Evolutionary conservation across 805 yeast genomes (phyloP).

Genomic region (Nakazawaea sp.): DNA sequence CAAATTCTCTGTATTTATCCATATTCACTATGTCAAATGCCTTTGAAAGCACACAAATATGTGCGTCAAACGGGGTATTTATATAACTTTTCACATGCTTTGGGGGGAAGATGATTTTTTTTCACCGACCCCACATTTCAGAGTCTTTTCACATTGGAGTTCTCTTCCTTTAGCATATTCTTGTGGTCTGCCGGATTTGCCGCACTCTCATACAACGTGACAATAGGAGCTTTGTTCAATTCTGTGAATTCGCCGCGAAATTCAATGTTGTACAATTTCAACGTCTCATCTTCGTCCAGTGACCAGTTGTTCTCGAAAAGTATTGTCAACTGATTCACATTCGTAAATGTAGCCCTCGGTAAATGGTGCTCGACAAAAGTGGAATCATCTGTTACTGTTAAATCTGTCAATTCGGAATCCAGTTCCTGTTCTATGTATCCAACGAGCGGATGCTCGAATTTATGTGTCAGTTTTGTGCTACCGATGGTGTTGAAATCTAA

Average conservation of each 20-base stretch:
- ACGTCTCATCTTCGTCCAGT: constrained; percentile 50
- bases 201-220: constrained; percentile 80
- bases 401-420: constrained; percentile 20
- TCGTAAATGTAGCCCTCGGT: constrained; percentile 69
- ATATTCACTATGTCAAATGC: too few species aligned
- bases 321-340: constrained; percentile 58
- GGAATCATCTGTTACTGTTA: constrained; percentile 30
- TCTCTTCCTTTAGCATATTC: constrained; percentile 21
- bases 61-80: too few species aligned
- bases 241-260: constrained; percentile 66
- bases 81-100: neutral
- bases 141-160: constrained; percentile 10
- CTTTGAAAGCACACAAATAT: too few species aligned
- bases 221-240: constrained; percentile 59
- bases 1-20: constrained; percentile 14
- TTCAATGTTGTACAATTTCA: constrained; percentile 64
- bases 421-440: constrained; percentile 40
- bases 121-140: constrained; percentile 2
- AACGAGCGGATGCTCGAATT: constrained; percentile 56
- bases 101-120: neutral
- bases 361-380: constrained; percentile 76
- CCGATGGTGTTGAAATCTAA: constrained; percentile 68
- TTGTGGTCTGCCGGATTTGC: constrained; percentile 90
- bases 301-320: constrained; percentile 64
- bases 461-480: constrained; percentile 40